Evolutionary conservation across 768 basidiomycete genomes (phyloP).

Genomic region (Pisolithus microcarpus): DNA sequence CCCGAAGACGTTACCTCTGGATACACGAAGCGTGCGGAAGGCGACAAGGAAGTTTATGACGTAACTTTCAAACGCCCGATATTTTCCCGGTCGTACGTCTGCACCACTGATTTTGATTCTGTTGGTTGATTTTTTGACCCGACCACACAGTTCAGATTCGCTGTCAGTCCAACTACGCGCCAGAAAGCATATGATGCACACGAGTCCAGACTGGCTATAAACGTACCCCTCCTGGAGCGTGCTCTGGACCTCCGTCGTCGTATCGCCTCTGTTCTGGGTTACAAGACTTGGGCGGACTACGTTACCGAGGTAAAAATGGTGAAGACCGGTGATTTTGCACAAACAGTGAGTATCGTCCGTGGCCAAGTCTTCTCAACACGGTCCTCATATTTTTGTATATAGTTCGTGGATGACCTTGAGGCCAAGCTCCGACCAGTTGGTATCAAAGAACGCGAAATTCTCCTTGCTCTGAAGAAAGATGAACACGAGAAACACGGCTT

Average conservation of each 20-base stretch:
- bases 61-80: conserved; percentile 76
- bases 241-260: conserved; percentile 64
- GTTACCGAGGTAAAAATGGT: conserved; percentile 83
- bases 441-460: conserved; percentile 53
- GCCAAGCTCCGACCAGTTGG: conserved; percentile 68
- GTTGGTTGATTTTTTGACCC: neutral
- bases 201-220: conserved; percentile 62
- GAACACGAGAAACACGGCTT: conserved; percentile 56
- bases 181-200: conserved; percentile 56
- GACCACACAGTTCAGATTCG: conserved; percentile 63
- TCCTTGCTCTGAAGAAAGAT: conserved; percentile 69
- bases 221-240: conserved; percentile 62
- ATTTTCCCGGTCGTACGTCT: conserved; percentile 64
- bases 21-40: conserved; percentile 59
- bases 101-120: neutral
- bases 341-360: conserved; percentile 35
- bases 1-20: conserved; percentile 75
- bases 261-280: conserved; percentile 61
- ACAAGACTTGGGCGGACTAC: conserved; percentile 80
- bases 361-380: neutral
- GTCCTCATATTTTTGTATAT: neutral
- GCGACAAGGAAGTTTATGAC: conserved; percentile 53
- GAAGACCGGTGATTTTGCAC: conserved; percentile 57
- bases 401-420: conserved; percentile 79
- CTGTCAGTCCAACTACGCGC: conserved; percentile 63